phyloP scores from a whole-genome alignment of 2,329 filamentous ascomycete species.

The Tolypocladium endophyticum region DNA sequence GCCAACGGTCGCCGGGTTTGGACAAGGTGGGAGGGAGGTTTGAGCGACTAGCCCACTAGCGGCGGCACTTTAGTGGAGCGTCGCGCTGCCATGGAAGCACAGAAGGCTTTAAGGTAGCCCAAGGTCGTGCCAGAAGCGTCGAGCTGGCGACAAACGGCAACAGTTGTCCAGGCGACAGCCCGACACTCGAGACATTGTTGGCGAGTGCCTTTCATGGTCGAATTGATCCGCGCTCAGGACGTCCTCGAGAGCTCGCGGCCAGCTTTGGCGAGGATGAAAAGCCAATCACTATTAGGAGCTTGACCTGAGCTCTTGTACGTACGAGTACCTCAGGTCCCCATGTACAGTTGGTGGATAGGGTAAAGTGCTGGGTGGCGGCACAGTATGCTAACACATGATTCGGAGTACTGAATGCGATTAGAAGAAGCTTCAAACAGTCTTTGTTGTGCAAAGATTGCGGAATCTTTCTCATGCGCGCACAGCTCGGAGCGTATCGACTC shows the following conservation, averaged over 20 bases:
- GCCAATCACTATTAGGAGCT: not conserved
- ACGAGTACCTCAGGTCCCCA: too few species aligned
- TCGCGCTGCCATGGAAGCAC: not conserved
- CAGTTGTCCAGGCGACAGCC: not conserved
- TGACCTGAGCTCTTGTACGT: not conserved
- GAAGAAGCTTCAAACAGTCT: not conserved
- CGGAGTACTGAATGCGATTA: not conserved
- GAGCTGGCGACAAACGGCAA: not conserved
- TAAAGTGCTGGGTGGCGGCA: not conserved
- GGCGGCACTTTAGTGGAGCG: too few species aligned
- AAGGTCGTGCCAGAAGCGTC: not conserved
- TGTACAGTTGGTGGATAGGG: not conserved
- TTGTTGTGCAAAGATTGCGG: too few species aligned
- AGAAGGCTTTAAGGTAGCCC: not conserved
- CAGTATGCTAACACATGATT: not conserved
- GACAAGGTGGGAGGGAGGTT: not conserved
- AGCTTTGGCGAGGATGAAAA: not conserved
- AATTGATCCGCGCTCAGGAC: not conserved
- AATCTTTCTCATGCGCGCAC: not conserved
- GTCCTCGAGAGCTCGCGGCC: not conserved
- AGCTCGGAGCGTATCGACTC: not conserved
- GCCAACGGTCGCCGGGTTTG: not conserved
- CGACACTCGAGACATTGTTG: not conserved
- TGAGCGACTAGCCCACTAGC: not conserved
- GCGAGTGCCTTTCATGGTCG: not conserved